Evolutionary conservation across 345 rosid genomes (phyloP), one percentile per base, ranked within the genome.

Genomic region (Anacardium occidentale): DNA sequence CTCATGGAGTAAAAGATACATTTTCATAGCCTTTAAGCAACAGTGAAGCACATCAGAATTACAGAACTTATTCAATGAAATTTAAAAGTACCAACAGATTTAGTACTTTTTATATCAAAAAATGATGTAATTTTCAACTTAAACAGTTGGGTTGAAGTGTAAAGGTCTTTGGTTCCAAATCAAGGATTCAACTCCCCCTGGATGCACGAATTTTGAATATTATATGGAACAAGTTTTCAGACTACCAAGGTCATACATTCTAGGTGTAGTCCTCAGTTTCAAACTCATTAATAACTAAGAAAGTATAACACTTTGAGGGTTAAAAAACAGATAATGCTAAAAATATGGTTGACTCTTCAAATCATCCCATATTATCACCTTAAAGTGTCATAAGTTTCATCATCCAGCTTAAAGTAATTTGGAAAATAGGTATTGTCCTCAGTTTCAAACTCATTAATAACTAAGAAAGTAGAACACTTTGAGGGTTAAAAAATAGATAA

Each of bases 261-360:
- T 15, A 50, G 53, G 4, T 13, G n/a, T 13, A 14, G 6, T 50
- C 15, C 51, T 14, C 17, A 47, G 18, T 50, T 50, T 50, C 42
- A 50, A 13, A 50, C 53, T 50, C n/a, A 50, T 5, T 3, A 50
- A 50, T 12, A 50, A 13, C 17, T 13, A 48, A 15, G 52, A 48
- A 48, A 18, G 53, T 15, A 15, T 7, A 50, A 18, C 14, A 15
- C 11, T 50, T 50, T 50, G 3, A 18, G 17, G 15, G 53, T 13
- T 3, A 13, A 15, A 47, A 47, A 47, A 10, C 13, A 47, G 2
- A 10, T 10, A 47, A 7, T 2, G 2, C 9, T 7, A 10, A 47
- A 24, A 73, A 72, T 29, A 76, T 34, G 47, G 60, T 60, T 57
- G 47, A 68, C 10, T 54, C 62, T 44, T 67, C 53, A 53, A 60